Conservation (phyloP, 495 filamentous ascomycete species). For the Rusavskia elegans region DNA sequence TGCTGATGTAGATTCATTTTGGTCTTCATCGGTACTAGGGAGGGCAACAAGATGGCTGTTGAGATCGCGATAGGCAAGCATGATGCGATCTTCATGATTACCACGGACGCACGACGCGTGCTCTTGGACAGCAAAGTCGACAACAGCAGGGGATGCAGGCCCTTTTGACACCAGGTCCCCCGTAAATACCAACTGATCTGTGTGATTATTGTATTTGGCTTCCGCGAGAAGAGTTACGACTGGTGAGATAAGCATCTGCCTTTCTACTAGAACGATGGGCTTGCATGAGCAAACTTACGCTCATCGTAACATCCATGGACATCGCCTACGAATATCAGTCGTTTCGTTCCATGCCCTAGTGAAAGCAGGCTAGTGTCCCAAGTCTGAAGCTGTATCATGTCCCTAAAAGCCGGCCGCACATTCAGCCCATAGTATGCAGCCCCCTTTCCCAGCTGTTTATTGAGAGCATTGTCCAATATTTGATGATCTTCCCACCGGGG, state of each 20-base stretch:
- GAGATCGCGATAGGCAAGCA: slow-evolving; percentile 35
- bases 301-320: slow-evolving; percentile 70
- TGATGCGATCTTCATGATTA: slow-evolving; percentile 80
- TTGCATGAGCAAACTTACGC: slow-evolving; percentile 24
- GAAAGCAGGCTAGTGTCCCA: slow-evolving; percentile 26
- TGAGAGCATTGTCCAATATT: slow-evolving; percentile 21
- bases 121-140: slow-evolving; percentile 52
- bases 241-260: too few species aligned
- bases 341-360: slow-evolving; percentile 14
- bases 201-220: slow-evolving; percentile 38
- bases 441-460: slow-evolving; percentile 18
- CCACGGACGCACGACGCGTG: slow-evolving; percentile 70
- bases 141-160: slow-evolving; percentile 63
- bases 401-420: slow-evolving; percentile 27
- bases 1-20: slow-evolving; percentile 3
- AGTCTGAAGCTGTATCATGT: slow-evolving; percentile 29
- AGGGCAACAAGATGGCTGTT: slow-evolving; percentile 15
- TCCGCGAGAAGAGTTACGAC: slow-evolving; percentile 40
- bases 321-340: slow-evolving; percentile 71
- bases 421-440: slow-evolving; percentile 34
- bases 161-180: slow-evolving; percentile 85
- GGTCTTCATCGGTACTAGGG: slow-evolving; percentile 2
- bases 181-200: slow-evolving; percentile 66
- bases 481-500: slow-evolving; percentile 25
- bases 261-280: background rate